Evolutionary conservation across 2,329 filamentous ascomycete genomes (phyloP).

Genomic region (Hymenoscyphus scutula): DNA sequence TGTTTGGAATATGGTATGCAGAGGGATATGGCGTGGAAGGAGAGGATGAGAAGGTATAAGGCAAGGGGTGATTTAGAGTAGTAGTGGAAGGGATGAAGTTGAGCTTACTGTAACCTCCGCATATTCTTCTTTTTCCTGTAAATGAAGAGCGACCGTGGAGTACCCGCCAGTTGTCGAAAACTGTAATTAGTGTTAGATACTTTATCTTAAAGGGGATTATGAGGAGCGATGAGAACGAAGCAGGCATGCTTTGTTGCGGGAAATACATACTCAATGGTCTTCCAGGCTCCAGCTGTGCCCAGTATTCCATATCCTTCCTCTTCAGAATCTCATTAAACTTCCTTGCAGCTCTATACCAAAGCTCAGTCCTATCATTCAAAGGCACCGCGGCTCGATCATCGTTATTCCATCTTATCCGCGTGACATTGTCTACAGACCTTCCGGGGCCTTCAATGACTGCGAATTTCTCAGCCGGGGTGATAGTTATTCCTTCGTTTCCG

Average conservation of each 20-base stretch:
- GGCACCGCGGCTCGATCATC: slow-evolving; percentile 62
- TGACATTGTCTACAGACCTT: slow-evolving; percentile 42
- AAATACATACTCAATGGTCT: slow-evolving; percentile 64
- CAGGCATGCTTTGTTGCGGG: neutral
- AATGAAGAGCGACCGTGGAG: slow-evolving; percentile 84
- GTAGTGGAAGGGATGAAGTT: neutral
- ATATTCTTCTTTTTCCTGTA: slow-evolving; percentile 80
- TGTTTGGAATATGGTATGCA: too few species aligned
- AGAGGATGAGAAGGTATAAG: neutral
- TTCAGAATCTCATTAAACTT: slow-evolving; percentile 71
- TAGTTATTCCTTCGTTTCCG: slow-evolving; percentile 80
- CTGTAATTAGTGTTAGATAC: slow-evolving; percentile 40
- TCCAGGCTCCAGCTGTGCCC: slow-evolving; percentile 79
- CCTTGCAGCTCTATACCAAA: slow-evolving; percentile 79
- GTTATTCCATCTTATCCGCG: slow-evolving; percentile 88
- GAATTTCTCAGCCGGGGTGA: slow-evolving; percentile 67
- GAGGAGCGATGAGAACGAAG: neutral
- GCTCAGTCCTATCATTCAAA: slow-evolving; percentile 16
- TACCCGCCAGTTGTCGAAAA: slow-evolving; percentile 96
- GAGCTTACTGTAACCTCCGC: slow-evolving; percentile 81
- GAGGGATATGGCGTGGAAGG: neutral
- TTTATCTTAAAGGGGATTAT: neutral
- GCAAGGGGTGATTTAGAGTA: neutral
- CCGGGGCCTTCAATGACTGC: slow-evolving; percentile 61
- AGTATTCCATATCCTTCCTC: slow-evolving; percentile 65